Percentiles rank a stretch among this genome's conserved stretches.
Evolutionary conservation across 2,329 filamentous ascomycete genomes (phyloP).

Genomic region (Sclerotinia subarctica): DNA sequence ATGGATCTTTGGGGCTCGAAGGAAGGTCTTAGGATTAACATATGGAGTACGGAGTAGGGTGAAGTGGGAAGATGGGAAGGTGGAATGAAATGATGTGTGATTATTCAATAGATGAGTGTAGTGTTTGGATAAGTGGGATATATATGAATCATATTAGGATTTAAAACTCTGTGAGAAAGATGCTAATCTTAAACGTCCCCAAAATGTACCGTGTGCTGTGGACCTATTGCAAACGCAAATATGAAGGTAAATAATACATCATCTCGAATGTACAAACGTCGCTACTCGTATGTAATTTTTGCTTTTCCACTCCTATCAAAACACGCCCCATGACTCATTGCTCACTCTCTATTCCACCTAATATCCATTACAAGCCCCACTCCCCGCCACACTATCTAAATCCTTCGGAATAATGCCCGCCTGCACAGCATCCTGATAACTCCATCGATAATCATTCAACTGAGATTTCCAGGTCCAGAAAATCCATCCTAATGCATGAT

Average conservation of each 20-base stretch:
- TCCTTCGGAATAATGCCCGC: conserved; percentile 42
- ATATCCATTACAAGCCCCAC: conserved; percentile 9
- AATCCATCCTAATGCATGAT: conserved; percentile 49
- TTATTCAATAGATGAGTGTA: too few species aligned
- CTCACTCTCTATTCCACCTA: neutral
- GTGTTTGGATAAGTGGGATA: too few species aligned
- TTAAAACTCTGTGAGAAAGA: neutral
- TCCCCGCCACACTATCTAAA: conserved; percentile 17
- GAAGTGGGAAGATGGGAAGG: too few species aligned
- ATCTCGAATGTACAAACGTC: neutral
- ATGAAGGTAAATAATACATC: neutral
- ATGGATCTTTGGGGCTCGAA: too few species aligned
- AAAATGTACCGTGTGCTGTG: neutral
- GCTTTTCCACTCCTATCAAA: too few species aligned
- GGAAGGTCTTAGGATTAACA: too few species aligned
- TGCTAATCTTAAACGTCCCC: too few species aligned
- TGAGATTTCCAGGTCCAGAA: conserved; percentile 61
- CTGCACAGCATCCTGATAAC: conserved; percentile 44
- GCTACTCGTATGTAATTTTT: neutral
- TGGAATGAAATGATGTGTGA: too few species aligned
- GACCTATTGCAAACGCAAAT: neutral
- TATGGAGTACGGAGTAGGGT: too few species aligned
- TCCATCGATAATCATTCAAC: conserved; percentile 49
- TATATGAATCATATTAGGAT: too few species aligned
- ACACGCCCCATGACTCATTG: too few species aligned